Evolutionary conservation across 345 rosid genomes (phyloP), one percentile per base, ranked within the genome.

Genomic region (Bruguiera gymnorhiza): DNA sequence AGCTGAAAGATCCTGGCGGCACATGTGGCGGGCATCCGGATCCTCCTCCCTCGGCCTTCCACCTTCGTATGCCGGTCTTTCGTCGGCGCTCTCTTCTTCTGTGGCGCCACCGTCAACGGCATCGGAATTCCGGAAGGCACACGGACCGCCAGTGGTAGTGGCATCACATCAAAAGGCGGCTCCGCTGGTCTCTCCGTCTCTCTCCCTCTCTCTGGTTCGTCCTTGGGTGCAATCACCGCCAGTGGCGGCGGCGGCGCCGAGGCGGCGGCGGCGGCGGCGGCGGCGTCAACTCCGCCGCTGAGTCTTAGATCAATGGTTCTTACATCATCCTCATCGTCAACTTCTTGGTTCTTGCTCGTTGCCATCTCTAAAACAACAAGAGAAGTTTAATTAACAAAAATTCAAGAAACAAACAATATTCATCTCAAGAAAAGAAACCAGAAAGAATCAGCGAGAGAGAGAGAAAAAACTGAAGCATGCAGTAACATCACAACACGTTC

Each of bases 41-140:
- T 89, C 87, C 98, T 87, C 83, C 97, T 76, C 10, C 97, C 97
- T 30, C 98, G 82, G 9, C 97, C 98, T 76, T 90, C 97, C 5
- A 93, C 98, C 69, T 93, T 93, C 21, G 98, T 90, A 76, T 93
- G 98, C 2, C 98, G 87, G 76, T 90, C 98, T 74, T 91, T 91
- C 46, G 95, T 86, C 10, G 93, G 86, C 19, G 89, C 74, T 63
- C 94, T 81, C 74, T 81, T 89, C 50, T 79, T 89, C 50, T 79
- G 78, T 58, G 84, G 84, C 10, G 78, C 68, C 26, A 62, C 58
- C 53, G 80, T 62, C 7, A 80, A 67, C 26, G 86, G 80, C 75
- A 79, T 61, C 4, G 78, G 67, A 26, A 80, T 58, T 54, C 71
- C 50, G 7, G 84, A 43, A 23, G 91, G 86, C 23, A 70, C 73